These are phyloP conservation scores for Globisporangium perplexum DNA, from an alignment of 352 stramenopile genomes.

Conservation along the genomic window DNA sequence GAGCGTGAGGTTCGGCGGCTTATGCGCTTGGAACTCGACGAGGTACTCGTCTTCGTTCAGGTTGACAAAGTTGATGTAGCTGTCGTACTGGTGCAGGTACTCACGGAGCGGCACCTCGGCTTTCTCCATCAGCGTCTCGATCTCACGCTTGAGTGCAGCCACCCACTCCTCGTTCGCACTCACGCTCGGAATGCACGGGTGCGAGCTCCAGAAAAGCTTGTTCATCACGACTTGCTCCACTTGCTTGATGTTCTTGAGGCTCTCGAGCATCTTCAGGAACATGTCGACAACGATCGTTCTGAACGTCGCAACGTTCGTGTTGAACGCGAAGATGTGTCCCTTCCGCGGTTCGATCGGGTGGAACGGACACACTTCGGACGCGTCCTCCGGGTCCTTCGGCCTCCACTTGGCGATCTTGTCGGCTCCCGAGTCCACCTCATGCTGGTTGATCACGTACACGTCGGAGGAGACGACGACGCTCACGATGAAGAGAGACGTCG, in stretches of 20 bases:
- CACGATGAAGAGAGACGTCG: slow-evolving; percentile 66
- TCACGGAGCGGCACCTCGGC: slow-evolving; percentile 45
- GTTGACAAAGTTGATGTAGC: slow-evolving; percentile 87
- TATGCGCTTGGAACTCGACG: slow-evolving; percentile 61
- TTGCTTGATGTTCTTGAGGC: slow-evolving; percentile 80
- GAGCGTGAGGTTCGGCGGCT: slow-evolving; percentile 57
- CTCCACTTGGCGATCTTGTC: slow-evolving; percentile 49
- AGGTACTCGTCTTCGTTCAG: slow-evolving; percentile 88
- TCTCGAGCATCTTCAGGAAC: slow-evolving; percentile 78
- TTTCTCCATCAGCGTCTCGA: slow-evolving; percentile 55
- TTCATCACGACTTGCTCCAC: slow-evolving; percentile 92
- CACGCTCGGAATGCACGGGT: slow-evolving; percentile 83
- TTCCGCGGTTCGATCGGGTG: slow-evolving; percentile 31
- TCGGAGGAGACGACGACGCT: slow-evolving; percentile 68
- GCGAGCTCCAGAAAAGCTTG: slow-evolving; percentile 92
- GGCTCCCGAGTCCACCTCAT: slow-evolving; percentile 48
- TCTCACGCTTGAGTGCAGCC: slow-evolving; percentile 39
- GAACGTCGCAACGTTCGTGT: slow-evolving; percentile 56
- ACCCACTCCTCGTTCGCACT: slow-evolving; percentile 88
- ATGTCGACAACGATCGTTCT: slow-evolving; percentile 54
- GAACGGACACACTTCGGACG: slow-evolving; percentile 55
- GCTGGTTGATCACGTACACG: slow-evolving; percentile 71
- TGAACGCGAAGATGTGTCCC: slow-evolving; percentile 63
- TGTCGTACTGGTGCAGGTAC: slow-evolving; percentile 83
- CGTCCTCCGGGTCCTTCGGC: slow-evolving; percentile 63